Evolutionary conservation across 2,329 filamentous ascomycete species (phyloP).

Genomic region (Claviceps citrina): DNA sequence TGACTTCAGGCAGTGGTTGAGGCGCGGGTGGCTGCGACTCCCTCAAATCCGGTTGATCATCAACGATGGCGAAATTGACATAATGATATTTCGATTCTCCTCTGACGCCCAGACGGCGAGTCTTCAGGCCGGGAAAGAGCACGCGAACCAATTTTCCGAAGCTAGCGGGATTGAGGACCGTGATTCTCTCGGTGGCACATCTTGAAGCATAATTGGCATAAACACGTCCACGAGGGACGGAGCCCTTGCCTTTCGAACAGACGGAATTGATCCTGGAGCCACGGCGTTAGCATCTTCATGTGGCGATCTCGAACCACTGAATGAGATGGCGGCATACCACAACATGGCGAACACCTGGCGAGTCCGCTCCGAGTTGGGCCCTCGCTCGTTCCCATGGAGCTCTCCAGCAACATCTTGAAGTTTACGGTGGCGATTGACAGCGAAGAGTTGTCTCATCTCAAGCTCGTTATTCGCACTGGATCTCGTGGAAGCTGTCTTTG

Average conservation of each 20-base stretch:
- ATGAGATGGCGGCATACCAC: slow-evolving; percentile 41
- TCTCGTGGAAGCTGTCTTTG: slow-evolving; percentile 43
- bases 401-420: slow-evolving; percentile 60
- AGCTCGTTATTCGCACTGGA: slow-evolving; percentile 68
- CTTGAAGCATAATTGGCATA: slow-evolving; percentile 91
- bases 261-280: slow-evolving; percentile 53
- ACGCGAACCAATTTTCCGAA: slow-evolving; percentile 96
- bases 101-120: slow-evolving; percentile 75
- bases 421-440: slow-evolving; percentile 49
- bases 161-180: slow-evolving; percentile 87
- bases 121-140: slow-evolving; percentile 89
- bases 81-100: slow-evolving; percentile 99
- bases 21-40: slow-evolving; percentile 31
- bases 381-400: slow-evolving; percentile 63
- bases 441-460: slow-evolving; percentile 62
- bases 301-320: not conserved
- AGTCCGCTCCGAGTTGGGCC: slow-evolving; percentile 66
- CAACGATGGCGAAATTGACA: slow-evolving; percentile 47
- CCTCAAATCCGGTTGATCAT: slow-evolving; percentile 36
- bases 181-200: slow-evolving; percentile 85
- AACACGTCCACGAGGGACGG: slow-evolving; percentile 80
- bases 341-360: slow-evolving; percentile 82
- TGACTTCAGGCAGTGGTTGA: slow-evolving; percentile 33
- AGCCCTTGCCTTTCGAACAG: slow-evolving; percentile 61
- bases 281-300: slow-evolving; percentile 1